Evolutionary conservation across 1,284 basidiomycete species (phyloP), one percentile per base, ranked within the genome.

Genomic region (Dichomitus squalens): DNA sequence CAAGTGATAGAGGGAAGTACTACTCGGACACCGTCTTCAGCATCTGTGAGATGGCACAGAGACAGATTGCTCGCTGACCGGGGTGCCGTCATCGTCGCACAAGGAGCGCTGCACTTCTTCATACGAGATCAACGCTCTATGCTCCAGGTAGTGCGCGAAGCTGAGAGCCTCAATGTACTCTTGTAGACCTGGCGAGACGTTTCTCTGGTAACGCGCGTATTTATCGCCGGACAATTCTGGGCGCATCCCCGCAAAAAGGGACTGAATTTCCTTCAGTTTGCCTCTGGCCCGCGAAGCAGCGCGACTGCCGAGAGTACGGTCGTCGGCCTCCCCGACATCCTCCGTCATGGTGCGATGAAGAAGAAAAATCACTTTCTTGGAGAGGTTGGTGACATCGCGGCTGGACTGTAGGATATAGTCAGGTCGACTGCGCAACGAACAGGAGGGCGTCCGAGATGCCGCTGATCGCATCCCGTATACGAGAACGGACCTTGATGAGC

Each of bases 121-220:
- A 47, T 86, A 88, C 0, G 88, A 81, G 59, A 98, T 85, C 53
- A 98, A 76, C 1, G 80, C 75, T 11, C 82, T 80, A 60, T 88
- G 79, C 60, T 93, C 85, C 33, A 98, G 82, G 70, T 93, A 98
- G 73, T 96, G 85, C 11, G 92, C 83, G 71, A 98, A 96, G 61
- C 93, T 91, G 55, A 95, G 76, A 0, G 91, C 95, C 72, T 99
- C 96, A 63, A 98, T 95, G 76, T 96, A 95, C 72, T 96, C 94
- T 71, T 96, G 92, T 40, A 95, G 72, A 7, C 92, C 82, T 41
- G 90, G 83, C 25, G 88, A 93, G 69, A 96, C 79, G 59, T 88
- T 85, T 52, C 83, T 79, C 63, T 90, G 85, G 73, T 92, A 90
- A 58, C 85, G 82, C 92, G 94, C 96, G 71, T 90, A 95, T 39